A percentile compares a stretch with the other conserved stretches of the same genome.
These are phyloP conservation scores for Russula sp. DNA, from an alignment of 768 basidiomycete genomes.

Conservation along the genomic window DNA sequence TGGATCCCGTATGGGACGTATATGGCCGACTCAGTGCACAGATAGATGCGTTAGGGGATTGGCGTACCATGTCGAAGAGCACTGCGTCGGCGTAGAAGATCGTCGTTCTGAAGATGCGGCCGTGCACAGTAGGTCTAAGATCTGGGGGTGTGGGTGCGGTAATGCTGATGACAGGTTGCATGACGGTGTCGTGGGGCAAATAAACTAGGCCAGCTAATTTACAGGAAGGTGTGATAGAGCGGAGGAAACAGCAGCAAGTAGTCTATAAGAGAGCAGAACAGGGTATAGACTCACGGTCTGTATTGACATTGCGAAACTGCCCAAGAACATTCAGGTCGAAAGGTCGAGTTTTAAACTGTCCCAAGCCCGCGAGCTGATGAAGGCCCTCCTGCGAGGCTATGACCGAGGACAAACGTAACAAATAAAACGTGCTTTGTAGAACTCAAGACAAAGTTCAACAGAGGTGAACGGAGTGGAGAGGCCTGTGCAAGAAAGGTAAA, in stretches of 20 bases:
- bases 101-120: slow-evolving; percentile 18
- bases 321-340: background rate
- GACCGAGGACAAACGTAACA: background rate
- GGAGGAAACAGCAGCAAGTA: background rate
- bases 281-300: background rate
- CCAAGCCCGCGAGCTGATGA: background rate
- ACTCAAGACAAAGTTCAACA: background rate
- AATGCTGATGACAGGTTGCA: slow-evolving; percentile 16
- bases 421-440: background rate
- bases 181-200: background rate
- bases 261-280: background rate
- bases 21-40: background rate
- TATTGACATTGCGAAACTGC: slow-evolving; percentile 1
- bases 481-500: background rate
- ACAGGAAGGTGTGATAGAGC: background rate
- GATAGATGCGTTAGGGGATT: background rate
- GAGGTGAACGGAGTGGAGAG: background rate
- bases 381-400: background rate
- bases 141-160: slow-evolving; percentile 17
- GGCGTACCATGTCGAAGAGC: slow-evolving; percentile 61
- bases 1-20: slow-evolving; percentile 31
- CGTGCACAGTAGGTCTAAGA: background rate
- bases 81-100: slow-evolving; percentile 56
- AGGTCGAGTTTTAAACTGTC: background rate
- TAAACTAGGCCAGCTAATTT: slow-evolving; percentile 19